Evolutionary conservation across 768 basidiomycete genomes (phyloP).

Genomic region (Xerocomellus chrysenteron): DNA sequence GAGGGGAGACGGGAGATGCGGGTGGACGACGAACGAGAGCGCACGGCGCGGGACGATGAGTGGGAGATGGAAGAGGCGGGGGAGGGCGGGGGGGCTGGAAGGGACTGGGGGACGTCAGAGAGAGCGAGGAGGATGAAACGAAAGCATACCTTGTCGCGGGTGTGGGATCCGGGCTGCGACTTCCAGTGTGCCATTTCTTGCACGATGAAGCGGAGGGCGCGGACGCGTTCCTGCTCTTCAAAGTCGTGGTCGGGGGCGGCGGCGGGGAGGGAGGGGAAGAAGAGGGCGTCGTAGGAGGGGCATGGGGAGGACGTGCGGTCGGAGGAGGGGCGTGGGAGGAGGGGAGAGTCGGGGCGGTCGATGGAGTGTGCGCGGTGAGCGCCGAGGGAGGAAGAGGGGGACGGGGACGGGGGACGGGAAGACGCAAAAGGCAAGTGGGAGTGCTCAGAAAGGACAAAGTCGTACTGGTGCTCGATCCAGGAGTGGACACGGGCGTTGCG

Average conservation of each 20-base stretch:
- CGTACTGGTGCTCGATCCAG: conserved; percentile 38
- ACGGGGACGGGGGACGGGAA: conserved; percentile 25
- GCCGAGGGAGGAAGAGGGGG: conserved; percentile 33
- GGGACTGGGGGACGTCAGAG: conserved; percentile 11
- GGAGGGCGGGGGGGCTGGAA: conserved; percentile 27
- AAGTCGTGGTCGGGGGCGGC: conserved; percentile 13
- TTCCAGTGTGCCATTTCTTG: conserved; percentile 36
- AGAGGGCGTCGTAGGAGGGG: conserved; percentile 36
- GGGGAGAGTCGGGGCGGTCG: conserved; percentile 32
- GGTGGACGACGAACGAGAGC: conserved; percentile 31
- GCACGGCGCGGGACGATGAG: conserved; percentile 27
- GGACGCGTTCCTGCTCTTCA: conserved; percentile 34
- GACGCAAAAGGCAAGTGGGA: conserved; percentile 1
- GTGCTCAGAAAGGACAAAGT: conserved; percentile 33
- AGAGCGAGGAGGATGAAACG: background rate
- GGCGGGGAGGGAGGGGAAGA: conserved; percentile 24
- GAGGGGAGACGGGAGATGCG: conserved; percentile 33
- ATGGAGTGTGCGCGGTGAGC: conserved; percentile 20
- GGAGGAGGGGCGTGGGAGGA: conserved; percentile 28
- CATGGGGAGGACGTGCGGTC: conserved; percentile 24
- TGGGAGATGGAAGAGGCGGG: conserved; percentile 28
- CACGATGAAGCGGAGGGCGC: conserved; percentile 36
- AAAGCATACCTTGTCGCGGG: conserved; percentile 13
- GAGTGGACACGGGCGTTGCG: conserved; percentile 34
- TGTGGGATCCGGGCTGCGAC: background rate